Conservation (phyloP, 176 grass and related monocot genomes). For the Miscanthus lutarioriparius region DNA sequence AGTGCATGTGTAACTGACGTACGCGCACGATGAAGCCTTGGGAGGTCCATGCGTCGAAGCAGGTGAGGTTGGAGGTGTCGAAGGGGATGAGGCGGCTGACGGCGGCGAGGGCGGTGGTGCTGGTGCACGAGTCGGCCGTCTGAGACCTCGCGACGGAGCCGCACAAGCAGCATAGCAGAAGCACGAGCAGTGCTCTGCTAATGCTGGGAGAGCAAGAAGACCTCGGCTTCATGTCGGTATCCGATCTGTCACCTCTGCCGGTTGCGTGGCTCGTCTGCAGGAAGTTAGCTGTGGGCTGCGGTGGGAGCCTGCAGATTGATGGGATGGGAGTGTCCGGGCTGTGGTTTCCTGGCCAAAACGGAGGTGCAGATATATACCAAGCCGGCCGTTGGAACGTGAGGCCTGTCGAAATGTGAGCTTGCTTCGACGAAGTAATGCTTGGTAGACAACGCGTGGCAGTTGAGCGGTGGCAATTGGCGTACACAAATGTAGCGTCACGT, state of each 20-base stretch:
- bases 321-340: not conserved
- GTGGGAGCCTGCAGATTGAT: not conserved
- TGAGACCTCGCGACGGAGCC: conserved; percentile 11
- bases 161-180: not conserved
- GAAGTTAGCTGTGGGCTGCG: not conserved
- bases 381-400: not conserved
- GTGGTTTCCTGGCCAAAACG: not conserved
- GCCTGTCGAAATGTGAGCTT: not conserved
- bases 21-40: conserved; percentile 65
- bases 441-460: not conserved
- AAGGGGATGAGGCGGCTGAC: conserved; percentile 57
- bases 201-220: not conserved
- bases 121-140: conserved; percentile 44
- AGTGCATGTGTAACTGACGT: not conserved
- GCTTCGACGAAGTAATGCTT: not conserved
- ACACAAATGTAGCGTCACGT: not conserved
- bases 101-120: conserved; percentile 18
- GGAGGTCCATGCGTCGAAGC: conserved; percentile 53
- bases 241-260: not conserved
- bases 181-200: not conserved
- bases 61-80: conserved; percentile 59
- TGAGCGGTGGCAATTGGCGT: not conserved
- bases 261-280: not conserved
- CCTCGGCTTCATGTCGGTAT: conserved; percentile 23
- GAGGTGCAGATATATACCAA: not conserved